phyloP scores from a whole-genome alignment of 805 yeast species.

The Candida patagonica region DNA sequence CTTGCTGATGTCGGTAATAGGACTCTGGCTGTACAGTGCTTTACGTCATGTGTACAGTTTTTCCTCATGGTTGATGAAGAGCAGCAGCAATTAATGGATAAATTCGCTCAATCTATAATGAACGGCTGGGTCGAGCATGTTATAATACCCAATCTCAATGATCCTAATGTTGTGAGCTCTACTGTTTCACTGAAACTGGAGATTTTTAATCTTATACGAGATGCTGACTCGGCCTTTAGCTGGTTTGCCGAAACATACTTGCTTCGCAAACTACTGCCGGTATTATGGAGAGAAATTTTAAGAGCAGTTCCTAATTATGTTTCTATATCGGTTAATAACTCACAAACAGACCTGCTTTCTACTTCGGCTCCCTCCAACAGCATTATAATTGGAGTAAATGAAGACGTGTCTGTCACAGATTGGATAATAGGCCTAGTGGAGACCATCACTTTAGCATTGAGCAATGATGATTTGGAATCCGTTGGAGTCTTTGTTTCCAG shows the following conservation, averaged over 20 bases:
- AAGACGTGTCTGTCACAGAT: background rate
- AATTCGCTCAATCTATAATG: constrained; percentile 1
- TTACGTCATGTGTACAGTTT: constrained; percentile 25
- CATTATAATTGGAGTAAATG: background rate
- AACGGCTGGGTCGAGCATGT: background rate
- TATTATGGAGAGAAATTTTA: constrained; percentile 7
- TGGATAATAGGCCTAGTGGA: background rate
- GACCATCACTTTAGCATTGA: background rate
- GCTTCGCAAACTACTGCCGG: constrained; percentile 3
- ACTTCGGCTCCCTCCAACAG: no score
- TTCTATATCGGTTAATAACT: background rate
- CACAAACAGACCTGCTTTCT: constrained; percentile 12
- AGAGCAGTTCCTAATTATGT: constrained; percentile 2
- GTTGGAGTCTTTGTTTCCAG: background rate
- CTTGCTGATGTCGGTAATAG: constrained; percentile 20
- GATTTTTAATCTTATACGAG: constrained; percentile 2
- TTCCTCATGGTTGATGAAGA: constrained; percentile 16
- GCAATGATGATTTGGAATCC: background rate
- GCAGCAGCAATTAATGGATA: constrained; percentile 2
- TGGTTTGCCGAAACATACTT: constrained; percentile 1
- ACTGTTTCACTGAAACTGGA: constrained; percentile 7
- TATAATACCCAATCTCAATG: background rate
- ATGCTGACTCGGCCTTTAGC: constrained; percentile 3
- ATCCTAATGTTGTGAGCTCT: background rate
- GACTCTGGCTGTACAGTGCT: constrained; percentile 29